Base-by-base conservation (phyloP, 2,329 filamentous ascomycete species). In the Ascomycota sp. region DNA sequence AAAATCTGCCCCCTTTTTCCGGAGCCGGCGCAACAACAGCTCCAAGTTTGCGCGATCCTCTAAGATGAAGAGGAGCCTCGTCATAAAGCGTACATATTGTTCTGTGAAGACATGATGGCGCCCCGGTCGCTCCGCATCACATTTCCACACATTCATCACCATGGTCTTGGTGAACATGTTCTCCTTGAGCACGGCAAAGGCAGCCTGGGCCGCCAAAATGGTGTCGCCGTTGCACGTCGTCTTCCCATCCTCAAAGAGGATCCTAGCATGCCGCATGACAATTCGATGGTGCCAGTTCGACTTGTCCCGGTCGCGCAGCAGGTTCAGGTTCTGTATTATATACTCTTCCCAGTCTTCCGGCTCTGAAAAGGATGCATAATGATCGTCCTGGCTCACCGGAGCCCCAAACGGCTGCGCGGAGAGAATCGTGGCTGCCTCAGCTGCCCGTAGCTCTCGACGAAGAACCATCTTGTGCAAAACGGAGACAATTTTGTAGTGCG, bases 271-370 rank as follows among this genome's bases (percentile, higher is more conserved):
- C 17, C 83, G 72, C 44, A 76, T 74, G 31, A 82, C 80, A 55
- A 94, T 83, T 13, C 85, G 76, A 48, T 94, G 85, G 45, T 94
- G 85, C 85, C 85, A 94, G 42, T 89, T 86, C 1, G 80, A 78
- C 56, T 92, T 91, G 52, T 94, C 85, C 35, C 82, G 82, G 29
- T 71, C 67, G 9, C 62, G 60, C 8, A 72, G 45, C 31, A 58
- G 58, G 7, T 52, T 52, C 25, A 72, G 43, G 27, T 55, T 64
- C 28, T 56, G 55, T 24, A 69, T 61, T 5, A 70, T 51, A 29
- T 63, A 68, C 22, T 56, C 53, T 28, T 69, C 60, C 66, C 67
- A 62, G 52, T 69, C 66, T 40, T 80, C 79, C 2, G 50, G 46
- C 30, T 53, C 48, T 2, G 44, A 41, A 29, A 55, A 55, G 10